Base-by-base conservation (phyloP, 2,329 filamentous ascomycete genomes). In the Pezicula radicicola region DNA sequence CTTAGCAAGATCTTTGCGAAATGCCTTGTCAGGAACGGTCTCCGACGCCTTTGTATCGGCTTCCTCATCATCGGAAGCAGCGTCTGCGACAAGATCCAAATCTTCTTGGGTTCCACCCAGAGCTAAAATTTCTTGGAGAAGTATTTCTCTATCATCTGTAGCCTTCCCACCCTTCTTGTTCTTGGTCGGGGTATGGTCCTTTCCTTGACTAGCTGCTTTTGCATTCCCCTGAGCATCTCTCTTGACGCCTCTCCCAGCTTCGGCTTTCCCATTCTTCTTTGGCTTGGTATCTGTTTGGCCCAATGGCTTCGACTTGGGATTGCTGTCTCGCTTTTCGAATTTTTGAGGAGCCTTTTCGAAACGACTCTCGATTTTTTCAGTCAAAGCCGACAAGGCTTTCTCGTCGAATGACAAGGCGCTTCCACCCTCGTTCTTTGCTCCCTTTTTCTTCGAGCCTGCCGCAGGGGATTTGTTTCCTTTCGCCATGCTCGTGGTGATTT, bases 81-180 rank as follows among this genome's bases (percentile, higher is more conserved):
- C 70, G 53, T 78, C 80, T 40, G 75, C 78, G 49, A 88, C 77
- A 33, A 88, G 75, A 35, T 81, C 78, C 41, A 85, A 66, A 56
- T 88, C 85, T 40, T 81, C 75, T 66, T 87, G 81, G 49, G 85
- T 82, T 13, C 85, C 85, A 3, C 84, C 85, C 2, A 88, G 71
- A 13, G 81, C 81, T 57, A 77, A 74, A 55, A 88, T 88, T 62
- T 88, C 85, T 51, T 81, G 77, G 7, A 88, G 69, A 4, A 88
- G 70, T 12, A 68, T 64, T 30, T 72, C 70, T 41, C 63, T 63
- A 21, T 63, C 54, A 18, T 58, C 56, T 25, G 48, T 48, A 25
- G 27, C 51, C 43, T 19, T 58, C 37, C 48, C 59, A 45, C 46
- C 52, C 47, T 6, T 54, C 15, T 60, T 35, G 18, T 53, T 51